These are phyloP conservation scores for Sodiomyces alkalinus DNA, from an alignment of 2,329 filamentous ascomycete genomes.

Conservation along the genomic window DNA sequence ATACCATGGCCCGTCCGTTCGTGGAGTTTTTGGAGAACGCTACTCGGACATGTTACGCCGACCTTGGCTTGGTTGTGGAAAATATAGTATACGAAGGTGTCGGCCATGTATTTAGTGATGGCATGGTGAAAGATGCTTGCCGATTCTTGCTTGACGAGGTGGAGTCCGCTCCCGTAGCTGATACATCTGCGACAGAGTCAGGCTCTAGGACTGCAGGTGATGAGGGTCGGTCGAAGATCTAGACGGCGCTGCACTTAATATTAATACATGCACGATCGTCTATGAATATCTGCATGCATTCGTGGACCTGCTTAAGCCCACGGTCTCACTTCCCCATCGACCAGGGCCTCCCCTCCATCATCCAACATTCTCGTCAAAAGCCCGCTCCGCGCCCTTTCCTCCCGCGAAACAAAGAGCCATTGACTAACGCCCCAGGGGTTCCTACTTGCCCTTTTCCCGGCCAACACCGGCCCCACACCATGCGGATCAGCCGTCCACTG, in stretches of 20 bases:
- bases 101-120: conserved; percentile 52
- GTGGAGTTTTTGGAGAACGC: conserved; percentile 44
- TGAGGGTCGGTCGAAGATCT: conserved; percentile 15
- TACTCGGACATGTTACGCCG: conserved; percentile 33
- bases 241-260: too few relatives aligned
- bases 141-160: conserved; percentile 42
- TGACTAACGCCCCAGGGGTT: conserved; percentile 34
- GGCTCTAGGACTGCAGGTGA: conserved; percentile 1
- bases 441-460: conserved; percentile 30
- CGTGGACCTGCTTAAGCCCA: conserved; percentile 16
- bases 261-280: neutral
- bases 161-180: conserved; percentile 13
- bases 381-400: conserved; percentile 19
- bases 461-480: conserved; percentile 27
- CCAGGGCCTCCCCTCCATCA: conserved; percentile 24
- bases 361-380: conserved; percentile 18
- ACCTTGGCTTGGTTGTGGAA: conserved; percentile 40
- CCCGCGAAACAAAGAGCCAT: conserved; percentile 23
- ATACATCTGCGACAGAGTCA: too few relatives aligned
- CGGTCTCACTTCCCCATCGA: conserved; percentile 20
- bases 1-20: conserved; percentile 43
- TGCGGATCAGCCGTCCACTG: conserved; percentile 39
- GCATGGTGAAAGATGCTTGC: conserved; percentile 53
- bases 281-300: neutral
- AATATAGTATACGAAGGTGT: conserved; percentile 54